These are phyloP conservation scores for Penicillium canescens DNA, from an alignment of 495 filamentous ascomycete genomes.

Conservation along the genomic window DNA sequence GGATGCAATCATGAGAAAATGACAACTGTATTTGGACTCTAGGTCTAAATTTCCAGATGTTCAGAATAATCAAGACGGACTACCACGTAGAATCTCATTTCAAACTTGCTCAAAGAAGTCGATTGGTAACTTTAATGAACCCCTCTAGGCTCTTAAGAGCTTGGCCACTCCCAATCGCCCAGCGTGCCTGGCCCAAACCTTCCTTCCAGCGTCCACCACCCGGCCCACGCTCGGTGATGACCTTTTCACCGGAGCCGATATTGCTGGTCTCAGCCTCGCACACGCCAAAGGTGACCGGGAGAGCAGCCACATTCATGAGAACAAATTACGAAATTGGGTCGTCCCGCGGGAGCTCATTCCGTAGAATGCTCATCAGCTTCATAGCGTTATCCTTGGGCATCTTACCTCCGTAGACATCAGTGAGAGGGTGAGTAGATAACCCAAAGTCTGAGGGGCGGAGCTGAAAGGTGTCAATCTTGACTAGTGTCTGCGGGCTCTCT, in stretches of 20 bases:
- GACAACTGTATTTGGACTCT: no score
- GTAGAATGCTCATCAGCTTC: slow-evolving; percentile 76
- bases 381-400: slow-evolving; percentile 80
- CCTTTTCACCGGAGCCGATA: slow-evolving; percentile 73
- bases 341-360: slow-evolving; percentile 66
- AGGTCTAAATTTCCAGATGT: no score
- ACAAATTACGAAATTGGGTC: slow-evolving; percentile 93
- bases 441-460: slow-evolving; percentile 84
- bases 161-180: slow-evolving; percentile 77
- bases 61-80: no score
- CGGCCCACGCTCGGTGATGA: slow-evolving; percentile 77
- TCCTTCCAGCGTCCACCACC: slow-evolving; percentile 90
- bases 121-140: slow-evolving; percentile 64
- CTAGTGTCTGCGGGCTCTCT: slow-evolving; percentile 37
- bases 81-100: no score
- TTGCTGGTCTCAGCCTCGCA: slow-evolving; percentile 77
- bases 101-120: slow-evolving; percentile 9
- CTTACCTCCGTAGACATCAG: slow-evolving; percentile 78
- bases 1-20: no score
- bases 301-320: slow-evolving; percentile 85
- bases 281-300: slow-evolving; percentile 78
- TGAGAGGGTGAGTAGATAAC: slow-evolving; percentile 69
- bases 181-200: slow-evolving; percentile 78
- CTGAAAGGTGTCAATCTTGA: slow-evolving; percentile 70
- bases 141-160: slow-evolving; percentile 71